A percentile compares a stretch with the other conserved stretches of the same genome.
Conservation (phyloP, 805 yeast genomes). For the Teunomyces cretensis region DNA sequence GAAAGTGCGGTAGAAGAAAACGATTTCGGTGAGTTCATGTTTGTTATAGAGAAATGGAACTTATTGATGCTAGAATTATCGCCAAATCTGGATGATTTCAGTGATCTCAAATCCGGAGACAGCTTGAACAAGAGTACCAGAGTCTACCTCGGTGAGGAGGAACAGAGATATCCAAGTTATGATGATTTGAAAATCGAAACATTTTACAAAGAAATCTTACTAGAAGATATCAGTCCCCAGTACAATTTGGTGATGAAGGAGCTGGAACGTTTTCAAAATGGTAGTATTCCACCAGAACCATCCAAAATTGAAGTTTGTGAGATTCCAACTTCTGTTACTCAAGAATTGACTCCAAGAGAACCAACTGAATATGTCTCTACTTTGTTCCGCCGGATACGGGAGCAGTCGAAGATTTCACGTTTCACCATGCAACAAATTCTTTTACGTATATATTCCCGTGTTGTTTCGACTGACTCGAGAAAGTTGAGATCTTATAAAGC, state of each 20-base stretch:
- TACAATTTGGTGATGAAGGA: slow-evolving; percentile 6
- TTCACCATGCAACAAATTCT: slow-evolving; percentile 61
- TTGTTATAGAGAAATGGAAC: slow-evolving; percentile 42
- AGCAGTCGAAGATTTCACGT: slow-evolving; percentile 26
- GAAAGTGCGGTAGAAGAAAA: slow-evolving; percentile 30
- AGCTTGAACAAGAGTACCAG: slow-evolving; percentile 28
- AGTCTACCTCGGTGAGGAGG: slow-evolving; percentile 14
- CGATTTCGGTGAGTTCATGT: slow-evolving; percentile 36
- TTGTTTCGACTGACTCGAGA: slow-evolving; percentile 71
- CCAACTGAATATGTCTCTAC: slow-evolving; percentile 20
- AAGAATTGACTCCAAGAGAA: slow-evolving; percentile 6
- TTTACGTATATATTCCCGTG: slow-evolving; percentile 70
- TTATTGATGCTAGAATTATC: slow-evolving; percentile 36
- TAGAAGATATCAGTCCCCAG: slow-evolving; percentile 12
- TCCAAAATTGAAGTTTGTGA: slow-evolving; percentile 1
- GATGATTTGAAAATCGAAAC: slow-evolving; percentile 21
- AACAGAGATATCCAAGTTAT: slow-evolving; percentile 11
- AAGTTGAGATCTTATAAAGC: slow-evolving; percentile 73
- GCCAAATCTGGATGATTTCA: slow-evolving; percentile 20
- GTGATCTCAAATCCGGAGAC: neutral
- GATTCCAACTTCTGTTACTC: slow-evolving; percentile 2
- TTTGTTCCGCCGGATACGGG: slow-evolving; percentile 21
- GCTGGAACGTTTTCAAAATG: neutral
- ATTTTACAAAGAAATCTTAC: slow-evolving; percentile 16
- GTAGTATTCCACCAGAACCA: neutral